Evolutionary conservation across 1,284 basidiomycete genomes (phyloP).

Genomic region (Moesziomyces globuligerus): DNA sequence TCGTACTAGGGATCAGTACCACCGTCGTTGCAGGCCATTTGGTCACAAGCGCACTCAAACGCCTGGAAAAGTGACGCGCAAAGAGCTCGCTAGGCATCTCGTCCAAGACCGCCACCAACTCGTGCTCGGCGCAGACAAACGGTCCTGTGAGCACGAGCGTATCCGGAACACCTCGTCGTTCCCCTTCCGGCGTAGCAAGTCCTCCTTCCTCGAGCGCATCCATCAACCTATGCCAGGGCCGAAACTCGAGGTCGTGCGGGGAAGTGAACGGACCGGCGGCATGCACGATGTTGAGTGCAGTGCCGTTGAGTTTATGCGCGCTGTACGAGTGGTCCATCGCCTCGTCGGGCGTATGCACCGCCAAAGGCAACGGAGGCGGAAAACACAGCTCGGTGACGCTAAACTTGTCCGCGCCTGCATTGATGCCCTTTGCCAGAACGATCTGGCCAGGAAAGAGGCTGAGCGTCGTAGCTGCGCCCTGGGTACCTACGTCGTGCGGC

Average conservation of each 20-base stretch:
- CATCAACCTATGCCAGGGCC: conserved; percentile 58
- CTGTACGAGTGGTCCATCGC: conserved; percentile 45
- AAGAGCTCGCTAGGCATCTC: conserved; percentile 78
- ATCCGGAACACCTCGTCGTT: conserved; percentile 75
- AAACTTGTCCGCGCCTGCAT: conserved; percentile 89
- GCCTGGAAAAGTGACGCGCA: conserved; percentile 74
- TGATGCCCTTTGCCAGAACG: conserved; percentile 85
- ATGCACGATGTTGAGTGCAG: conserved; percentile 37
- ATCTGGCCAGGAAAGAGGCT: conserved; percentile 90
- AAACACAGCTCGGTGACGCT: conserved; percentile 83
- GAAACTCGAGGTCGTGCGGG: conserved; percentile 52
- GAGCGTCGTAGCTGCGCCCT: conserved; percentile 29
- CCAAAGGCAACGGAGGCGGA: conserved; percentile 59
- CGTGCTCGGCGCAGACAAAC: conserved; percentile 83
- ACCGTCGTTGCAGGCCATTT: conserved; percentile 76
- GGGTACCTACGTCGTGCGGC: conserved; percentile 36
- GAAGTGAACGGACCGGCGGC: conserved; percentile 55
- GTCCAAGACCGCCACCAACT: conserved; percentile 79
- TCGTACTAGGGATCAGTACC: conserved; percentile 81
- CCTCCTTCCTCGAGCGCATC: conserved; percentile 49
- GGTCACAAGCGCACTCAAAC: conserved; percentile 74
- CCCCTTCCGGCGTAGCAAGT: conserved; percentile 72
- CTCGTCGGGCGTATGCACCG: conserved; percentile 43
- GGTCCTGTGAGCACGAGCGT: conserved; percentile 86
- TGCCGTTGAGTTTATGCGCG: conserved; percentile 26